Base-by-base conservation (phyloP, 805 yeast genomes). In the Suhomyces canberraensis region DNA sequence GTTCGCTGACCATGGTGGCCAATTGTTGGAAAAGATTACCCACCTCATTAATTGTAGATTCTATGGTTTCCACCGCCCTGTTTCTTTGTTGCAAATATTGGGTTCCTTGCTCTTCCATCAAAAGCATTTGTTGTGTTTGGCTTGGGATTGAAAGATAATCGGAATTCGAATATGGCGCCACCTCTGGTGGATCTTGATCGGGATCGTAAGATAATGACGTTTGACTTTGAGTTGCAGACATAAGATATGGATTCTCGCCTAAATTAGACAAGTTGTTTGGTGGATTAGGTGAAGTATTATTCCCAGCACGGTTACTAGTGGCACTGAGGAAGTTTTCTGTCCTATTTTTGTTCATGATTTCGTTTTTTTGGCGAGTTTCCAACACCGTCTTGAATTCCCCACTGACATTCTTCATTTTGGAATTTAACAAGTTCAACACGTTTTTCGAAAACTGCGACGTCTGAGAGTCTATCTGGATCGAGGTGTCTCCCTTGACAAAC, bases 1-100 rank as follows among this genome's bases (percentile, higher is more conserved):
- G 98, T 60, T 93, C 98, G 44, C 86, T 89, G 6, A 93, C 97
- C 98, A 93, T 91, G 1, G 95, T 84, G 4, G 98, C 96, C 50
- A 93, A 71, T 61, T 93, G 98, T 51, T 86, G 91, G 66, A 93
- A 93, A 42, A 93, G 71, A 33, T 85, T 84, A 29, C 98, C 98
- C 33, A 93, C 95, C 60, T 93, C 98, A 54, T 91, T 91, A 43
- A 93, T 93, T 0, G 98, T 93, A n/a, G 88, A 76, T 58, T 93
- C 98, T 34, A 93, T 93, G 0, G 97, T 87, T 56, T 91, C 98
- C 35, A 93, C 96, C 0, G 98, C 98, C 31, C 81, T 60, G 50
- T 81, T 82, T 52, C 98, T 75, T 48, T 84, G 93, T 51, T 81
- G 91, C 38, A 90, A 66, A 55, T 93, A 93, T 41, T 70, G 74